phyloP scores from a whole-genome alignment of 2,329 filamentous ascomycete species.

The Diaporthe aspalathi region DNA sequence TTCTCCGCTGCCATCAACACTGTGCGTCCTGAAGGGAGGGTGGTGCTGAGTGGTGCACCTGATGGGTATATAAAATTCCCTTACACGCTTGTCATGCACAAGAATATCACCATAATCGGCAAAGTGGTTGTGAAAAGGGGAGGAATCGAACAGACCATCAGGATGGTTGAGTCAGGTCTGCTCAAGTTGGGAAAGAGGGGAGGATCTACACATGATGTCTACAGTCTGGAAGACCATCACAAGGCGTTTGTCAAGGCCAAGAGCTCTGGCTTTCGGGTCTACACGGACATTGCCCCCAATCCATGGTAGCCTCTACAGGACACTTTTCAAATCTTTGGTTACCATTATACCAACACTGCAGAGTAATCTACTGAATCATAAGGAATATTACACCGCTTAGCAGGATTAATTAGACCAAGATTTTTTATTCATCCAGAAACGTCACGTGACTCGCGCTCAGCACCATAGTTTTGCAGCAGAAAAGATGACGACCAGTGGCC shows the following conservation, averaged over 20 bases:
- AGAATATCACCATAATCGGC: neutral
- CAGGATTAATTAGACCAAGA: too few species aligned
- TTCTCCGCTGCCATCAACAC: neutral
- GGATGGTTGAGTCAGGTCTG: neutral
- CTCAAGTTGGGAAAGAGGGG: neutral
- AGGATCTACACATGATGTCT: neutral
- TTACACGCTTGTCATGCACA: neutral
- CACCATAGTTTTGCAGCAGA: too few species aligned
- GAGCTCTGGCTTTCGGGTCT: neutral
- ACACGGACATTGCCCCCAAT: neutral
- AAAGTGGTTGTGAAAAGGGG: neutral
- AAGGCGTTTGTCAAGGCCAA: neutral
- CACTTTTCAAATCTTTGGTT: too few species aligned
- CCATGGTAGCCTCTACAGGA: neutral
- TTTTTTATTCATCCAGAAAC: too few species aligned
- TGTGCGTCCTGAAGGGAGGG: neutral
- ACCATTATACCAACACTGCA: too few species aligned
- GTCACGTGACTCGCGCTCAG: too few species aligned
- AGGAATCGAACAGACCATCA: neutral
- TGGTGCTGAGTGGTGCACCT: neutral
- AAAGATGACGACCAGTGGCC: too few species aligned
- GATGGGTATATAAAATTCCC: neutral
- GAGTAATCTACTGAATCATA: too few species aligned
- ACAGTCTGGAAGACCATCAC: neutral
- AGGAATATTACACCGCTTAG: too few species aligned